Evolutionary conservation across 768 basidiomycete genomes (phyloP).

Genomic region (Cyclocybe aegerita): DNA sequence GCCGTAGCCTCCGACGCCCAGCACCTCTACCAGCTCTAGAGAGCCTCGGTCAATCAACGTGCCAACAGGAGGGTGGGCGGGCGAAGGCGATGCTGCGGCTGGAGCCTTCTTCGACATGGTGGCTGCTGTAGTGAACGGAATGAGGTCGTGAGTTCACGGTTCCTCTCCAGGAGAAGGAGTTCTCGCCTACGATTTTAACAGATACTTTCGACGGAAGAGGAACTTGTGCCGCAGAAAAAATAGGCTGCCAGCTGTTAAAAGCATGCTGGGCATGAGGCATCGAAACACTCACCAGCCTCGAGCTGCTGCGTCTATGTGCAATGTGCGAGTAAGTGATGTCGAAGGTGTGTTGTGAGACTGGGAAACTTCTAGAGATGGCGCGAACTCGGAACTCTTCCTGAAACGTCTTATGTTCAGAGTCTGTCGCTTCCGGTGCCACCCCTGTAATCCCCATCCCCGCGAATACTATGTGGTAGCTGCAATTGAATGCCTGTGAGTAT

Average conservation of each 20-base stretch:
- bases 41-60: slow-evolving; percentile 80
- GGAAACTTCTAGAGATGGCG: too few species aligned
- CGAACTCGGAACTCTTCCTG: too few species aligned
- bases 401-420: too few species aligned
- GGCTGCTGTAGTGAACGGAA: neutral
- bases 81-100: slow-evolving; percentile 7
- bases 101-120: slow-evolving; percentile 20
- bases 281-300: slow-evolving; percentile 19
- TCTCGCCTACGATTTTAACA: neutral
- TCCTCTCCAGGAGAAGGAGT: neutral
- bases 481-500: too few species aligned
- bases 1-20: slow-evolving; percentile 94
- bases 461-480: too few species aligned
- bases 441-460: too few species aligned
- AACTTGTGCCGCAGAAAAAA: slow-evolving; percentile 10
- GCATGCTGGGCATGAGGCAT: slow-evolving; percentile 24
- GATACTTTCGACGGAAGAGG: neutral
- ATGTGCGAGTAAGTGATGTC: neutral
- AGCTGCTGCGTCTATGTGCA: neutral
- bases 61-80: slow-evolving; percentile 57
- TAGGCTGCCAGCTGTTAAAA: slow-evolving; percentile 12
- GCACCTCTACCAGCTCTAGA: slow-evolving; percentile 81
- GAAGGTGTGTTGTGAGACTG: too few species aligned
- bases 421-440: too few species aligned
- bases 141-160: too few species aligned